Base-by-base conservation (phyloP, 2,329 filamentous ascomycete species). In the Zasmidium angulare region DNA sequence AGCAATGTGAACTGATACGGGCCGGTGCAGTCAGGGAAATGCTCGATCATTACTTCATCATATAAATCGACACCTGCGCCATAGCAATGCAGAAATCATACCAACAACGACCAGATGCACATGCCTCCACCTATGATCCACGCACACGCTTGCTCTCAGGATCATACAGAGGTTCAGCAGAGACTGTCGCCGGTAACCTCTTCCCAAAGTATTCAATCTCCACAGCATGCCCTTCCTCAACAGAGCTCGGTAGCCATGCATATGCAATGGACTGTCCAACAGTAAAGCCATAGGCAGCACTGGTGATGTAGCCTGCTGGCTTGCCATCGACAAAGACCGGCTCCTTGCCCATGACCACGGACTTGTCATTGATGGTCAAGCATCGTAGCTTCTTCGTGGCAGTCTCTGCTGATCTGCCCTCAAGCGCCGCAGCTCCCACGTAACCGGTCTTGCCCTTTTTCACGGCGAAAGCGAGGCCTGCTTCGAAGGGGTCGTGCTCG, bases 151-250 rank as follows among this genome's bases (percentile, higher is more conserved):
- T 43, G 36, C 36, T 43, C 36, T 43, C 36, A 17, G 36, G 36
- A 43, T 43, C 36, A 19, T 43, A 46, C 24, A 48, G 49, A 12
- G 31, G 20, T 36, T 60, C 58, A 17, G 26, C 46, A 14, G 59
- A 47, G 0, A 87, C 80, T 2, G 83, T 86, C 0, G 85, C 85
- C 52, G 66, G 64, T 54, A 86, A 79, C 11, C 76, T 75, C 58
- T 72, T 74, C 3, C 84, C 83, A 70, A 88, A 87, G 67, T 88
- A 88, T 65, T 86, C 84, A 57, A 88, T 77, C 66, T 86, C 83
- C 0, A 87, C 82, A 0, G 65, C 58, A 2, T 79, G 76, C 0
- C 84, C 84, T 47, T 83, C 79, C 0, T 55, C 58, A 1, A 86
- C 66, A 1, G 64, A 66, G 11, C 70, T 75, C 0, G 84, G 84